These are phyloP conservation scores for Eucalyptus guilfoylei DNA, from an alignment of 345 rosid species.

Conservation along the genomic window DNA sequence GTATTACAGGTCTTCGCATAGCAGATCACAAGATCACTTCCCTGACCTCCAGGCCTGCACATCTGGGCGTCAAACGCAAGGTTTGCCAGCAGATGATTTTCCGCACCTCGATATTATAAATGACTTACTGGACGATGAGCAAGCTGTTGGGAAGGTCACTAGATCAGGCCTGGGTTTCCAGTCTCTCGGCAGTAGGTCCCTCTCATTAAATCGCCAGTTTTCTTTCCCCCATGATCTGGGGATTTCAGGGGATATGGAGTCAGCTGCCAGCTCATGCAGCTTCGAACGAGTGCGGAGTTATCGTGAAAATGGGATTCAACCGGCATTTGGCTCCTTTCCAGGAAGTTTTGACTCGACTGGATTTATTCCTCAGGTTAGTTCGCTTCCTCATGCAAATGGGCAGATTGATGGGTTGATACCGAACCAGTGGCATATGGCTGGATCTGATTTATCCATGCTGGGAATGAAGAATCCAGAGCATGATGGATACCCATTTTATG, in stretches of 20 bases:
- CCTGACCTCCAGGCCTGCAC: constrained; percentile 28
- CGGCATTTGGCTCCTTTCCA: constrained; percentile 23
- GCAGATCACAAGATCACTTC: constrained; percentile 16
- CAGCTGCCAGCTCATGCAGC: constrained; percentile 32
- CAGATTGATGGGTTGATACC: constrained; percentile 46
- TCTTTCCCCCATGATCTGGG: constrained; percentile 43
- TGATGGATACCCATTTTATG: constrained; percentile 33
- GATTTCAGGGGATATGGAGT: constrained; percentile 19
- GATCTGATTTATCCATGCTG: constrained; percentile 42
- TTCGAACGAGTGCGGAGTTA: constrained; percentile 49
- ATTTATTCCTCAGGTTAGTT: constrained; percentile 35
- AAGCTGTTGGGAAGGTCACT: constrained; percentile 13
- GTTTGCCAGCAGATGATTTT: constrained; percentile 55
- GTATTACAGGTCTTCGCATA: constrained; percentile 3
- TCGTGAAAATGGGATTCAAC: constrained; percentile 36
- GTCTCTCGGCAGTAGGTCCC: constrained; percentile 21
- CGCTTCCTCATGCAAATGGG: constrained; percentile 31
- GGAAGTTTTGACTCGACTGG: constrained; percentile 37
- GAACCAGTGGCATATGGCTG: constrained; percentile 51
- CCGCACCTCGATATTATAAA: constrained; percentile 95
- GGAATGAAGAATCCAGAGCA: constrained; percentile 43
- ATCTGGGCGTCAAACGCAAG: constrained; percentile 42
- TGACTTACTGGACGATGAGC: constrained; percentile 83
- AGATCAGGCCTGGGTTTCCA: constrained; percentile 10
- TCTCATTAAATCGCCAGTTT: constrained; percentile 30